These are phyloP conservation scores for Candida qinlingensis DNA, from an alignment of 805 yeast genomes.

Conservation along the genomic window DNA sequence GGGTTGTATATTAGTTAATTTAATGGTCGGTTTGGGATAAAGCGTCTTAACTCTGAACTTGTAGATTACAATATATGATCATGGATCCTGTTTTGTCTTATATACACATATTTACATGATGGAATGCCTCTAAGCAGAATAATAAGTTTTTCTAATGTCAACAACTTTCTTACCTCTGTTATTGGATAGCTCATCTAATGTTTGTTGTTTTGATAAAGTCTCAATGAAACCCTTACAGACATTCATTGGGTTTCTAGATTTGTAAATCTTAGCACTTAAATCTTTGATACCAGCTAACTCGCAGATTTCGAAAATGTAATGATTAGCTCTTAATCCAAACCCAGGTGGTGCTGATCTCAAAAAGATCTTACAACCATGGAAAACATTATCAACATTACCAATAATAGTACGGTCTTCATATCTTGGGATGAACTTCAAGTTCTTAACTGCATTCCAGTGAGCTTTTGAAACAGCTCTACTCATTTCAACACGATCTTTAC, in stretches of 20 bases:
- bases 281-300: constrained; percentile 93
- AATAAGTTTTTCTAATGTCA: constrained; percentile 87
- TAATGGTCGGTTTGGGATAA: not conserved
- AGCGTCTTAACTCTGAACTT: not conserved
- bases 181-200: constrained; percentile 82
- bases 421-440: constrained; percentile 74
- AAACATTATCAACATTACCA: constrained; percentile 77
- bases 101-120: not conserved
- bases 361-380: constrained; percentile 79
- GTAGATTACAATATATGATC: too few relatives aligned
- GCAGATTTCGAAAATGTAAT: constrained; percentile 84
- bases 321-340: constrained; percentile 88
- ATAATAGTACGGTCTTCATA: constrained; percentile 87
- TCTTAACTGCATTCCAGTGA: constrained; percentile 89
- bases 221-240: constrained; percentile 86
- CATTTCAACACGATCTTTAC: constrained; percentile 77
- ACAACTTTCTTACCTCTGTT: constrained; percentile 93
- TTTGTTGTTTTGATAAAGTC: constrained; percentile 74
- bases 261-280: constrained; percentile 83
- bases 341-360: constrained; percentile 89
- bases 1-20: constrained; percentile 1
- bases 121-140: constrained; percentile 38
- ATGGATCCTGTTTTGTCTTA: not conserved
- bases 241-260: constrained; percentile 92
- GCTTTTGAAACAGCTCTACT: constrained; percentile 76